These are phyloP conservation scores for Vigna trinervia DNA, from an alignment of 306 rosid genomes.

Conservation along the genomic window DNA sequence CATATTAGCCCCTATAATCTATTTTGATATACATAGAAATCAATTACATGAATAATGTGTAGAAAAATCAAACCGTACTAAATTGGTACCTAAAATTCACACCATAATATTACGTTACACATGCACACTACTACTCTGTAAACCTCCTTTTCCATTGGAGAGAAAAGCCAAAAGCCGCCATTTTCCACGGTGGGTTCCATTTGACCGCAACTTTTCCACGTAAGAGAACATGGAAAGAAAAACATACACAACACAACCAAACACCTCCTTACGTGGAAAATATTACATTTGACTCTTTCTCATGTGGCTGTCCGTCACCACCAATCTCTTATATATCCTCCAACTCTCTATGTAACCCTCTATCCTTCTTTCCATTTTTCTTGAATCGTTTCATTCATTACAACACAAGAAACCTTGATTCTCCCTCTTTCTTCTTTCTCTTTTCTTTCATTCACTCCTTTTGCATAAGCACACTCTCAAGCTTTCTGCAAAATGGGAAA, in stretches of 20 bases:
- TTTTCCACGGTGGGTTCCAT: conserved; percentile 17
- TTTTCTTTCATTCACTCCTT: neutral
- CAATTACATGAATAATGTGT: no score
- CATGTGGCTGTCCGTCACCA: neutral
- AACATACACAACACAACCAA: neutral
- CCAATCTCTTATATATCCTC: conserved; percentile 34
- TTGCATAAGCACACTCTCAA: neutral
- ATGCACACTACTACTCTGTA: neutral
- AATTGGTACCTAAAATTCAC: neutral
- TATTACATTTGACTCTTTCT: conserved; percentile 55
- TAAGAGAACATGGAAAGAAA: conserved; percentile 39
- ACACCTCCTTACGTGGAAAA: conserved; percentile 44
- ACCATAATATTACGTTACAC: neutral
- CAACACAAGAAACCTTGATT: neutral
- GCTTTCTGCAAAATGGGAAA: conserved; percentile 67
- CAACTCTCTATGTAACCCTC: conserved; percentile 29
- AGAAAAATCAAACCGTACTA: neutral
- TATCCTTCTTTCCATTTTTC: neutral
- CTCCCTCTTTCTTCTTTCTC: neutral
- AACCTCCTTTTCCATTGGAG: neutral
- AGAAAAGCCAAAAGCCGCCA: conserved; percentile 36
- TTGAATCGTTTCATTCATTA: neutral
- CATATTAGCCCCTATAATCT: no score
- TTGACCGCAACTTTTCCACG: conserved; percentile 48
- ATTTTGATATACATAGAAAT: no score